These are phyloP conservation scores for Achaetomium macrosporum DNA, from an alignment of 2,329 filamentous ascomycete species.

Conservation along the genomic window DNA sequence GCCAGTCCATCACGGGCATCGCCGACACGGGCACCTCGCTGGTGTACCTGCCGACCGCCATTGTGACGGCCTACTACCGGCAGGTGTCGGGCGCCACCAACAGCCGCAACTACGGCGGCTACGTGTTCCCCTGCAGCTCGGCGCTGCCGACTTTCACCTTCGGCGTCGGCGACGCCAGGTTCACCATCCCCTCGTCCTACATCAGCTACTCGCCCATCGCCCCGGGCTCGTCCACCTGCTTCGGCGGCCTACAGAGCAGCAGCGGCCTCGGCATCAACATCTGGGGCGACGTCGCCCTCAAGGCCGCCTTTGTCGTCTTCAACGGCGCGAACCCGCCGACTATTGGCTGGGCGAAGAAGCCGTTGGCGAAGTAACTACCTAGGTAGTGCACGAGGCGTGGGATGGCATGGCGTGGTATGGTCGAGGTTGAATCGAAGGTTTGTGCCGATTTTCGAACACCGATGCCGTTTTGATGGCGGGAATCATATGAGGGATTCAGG, in stretches of 20 bases:
- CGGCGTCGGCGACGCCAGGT: conserved; percentile 39
- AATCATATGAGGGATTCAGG: too few species aligned
- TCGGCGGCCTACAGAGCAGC: conserved; percentile 55
- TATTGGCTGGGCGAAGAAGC: conserved; percentile 24
- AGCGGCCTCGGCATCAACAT: conserved; percentile 23
- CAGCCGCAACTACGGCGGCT: conserved; percentile 37
- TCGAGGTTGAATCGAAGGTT: too few species aligned
- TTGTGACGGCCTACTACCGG: conserved; percentile 47
- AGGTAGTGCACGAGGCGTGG: too few species aligned
- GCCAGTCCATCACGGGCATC: conserved; percentile 38
- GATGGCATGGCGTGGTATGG: too few species aligned
- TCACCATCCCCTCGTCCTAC: conserved; percentile 43
- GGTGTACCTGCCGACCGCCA: conserved; percentile 42
- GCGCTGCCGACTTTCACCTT: conserved; percentile 46
- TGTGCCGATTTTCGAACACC: too few species aligned
- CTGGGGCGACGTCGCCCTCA: conserved; percentile 25
- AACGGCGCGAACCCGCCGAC: conserved; percentile 18
- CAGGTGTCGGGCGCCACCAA: conserved; percentile 40
- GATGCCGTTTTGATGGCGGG: too few species aligned
- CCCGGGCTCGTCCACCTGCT: conserved; percentile 41
- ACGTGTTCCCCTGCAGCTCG: conserved; percentile 47
- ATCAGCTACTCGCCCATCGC: conserved; percentile 31
- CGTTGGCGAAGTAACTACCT: too few species aligned
- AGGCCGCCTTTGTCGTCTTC: conserved; percentile 27
- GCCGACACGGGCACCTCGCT: conserved; percentile 56